Conservation (phyloP, 2,329 filamentous ascomycete genomes). For the Chaetomium olivaceum region DNA sequence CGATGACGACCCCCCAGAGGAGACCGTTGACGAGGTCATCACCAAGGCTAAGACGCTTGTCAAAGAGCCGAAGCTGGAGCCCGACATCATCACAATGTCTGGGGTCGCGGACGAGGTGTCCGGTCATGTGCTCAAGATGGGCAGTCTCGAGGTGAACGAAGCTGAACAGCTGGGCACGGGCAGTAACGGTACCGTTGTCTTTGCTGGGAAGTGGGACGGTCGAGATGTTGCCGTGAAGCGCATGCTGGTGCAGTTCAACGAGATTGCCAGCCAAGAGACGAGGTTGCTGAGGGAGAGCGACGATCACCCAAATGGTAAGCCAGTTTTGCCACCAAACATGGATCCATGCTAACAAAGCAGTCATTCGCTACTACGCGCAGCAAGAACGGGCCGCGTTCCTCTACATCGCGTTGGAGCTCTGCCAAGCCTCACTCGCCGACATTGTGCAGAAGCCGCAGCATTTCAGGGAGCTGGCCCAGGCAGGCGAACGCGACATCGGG, state of each 20-base stretch:
- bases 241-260: conserved; percentile 94
- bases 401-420: conserved; percentile 94
- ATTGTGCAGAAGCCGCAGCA: conserved; percentile 74
- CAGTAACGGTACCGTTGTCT: conserved; percentile 96
- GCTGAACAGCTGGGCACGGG: conserved; percentile 70
- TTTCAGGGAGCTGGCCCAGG: conserved; percentile 68
- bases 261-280: conserved; percentile 93
- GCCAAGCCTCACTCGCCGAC: conserved; percentile 89
- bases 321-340: not conserved
- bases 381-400: conserved; percentile 86
- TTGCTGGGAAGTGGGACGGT: conserved; percentile 90
- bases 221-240: conserved; percentile 93
- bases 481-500: conserved; percentile 75
- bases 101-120: conserved; percentile 61
- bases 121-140: conserved; percentile 61
- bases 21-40: conserved; percentile 62
- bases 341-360: conserved; percentile 43
- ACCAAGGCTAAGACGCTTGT: conserved; percentile 61
- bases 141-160: conserved; percentile 64
- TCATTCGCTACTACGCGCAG: conserved; percentile 94
- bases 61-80: conserved; percentile 54
- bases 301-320: conserved; percentile 79
- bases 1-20: conserved; percentile 47
- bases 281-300: conserved; percentile 88
- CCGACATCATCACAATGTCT: conserved; percentile 60